Conservation (phyloP, 805 yeast genomes). For the Candida sonorensis region DNA sequence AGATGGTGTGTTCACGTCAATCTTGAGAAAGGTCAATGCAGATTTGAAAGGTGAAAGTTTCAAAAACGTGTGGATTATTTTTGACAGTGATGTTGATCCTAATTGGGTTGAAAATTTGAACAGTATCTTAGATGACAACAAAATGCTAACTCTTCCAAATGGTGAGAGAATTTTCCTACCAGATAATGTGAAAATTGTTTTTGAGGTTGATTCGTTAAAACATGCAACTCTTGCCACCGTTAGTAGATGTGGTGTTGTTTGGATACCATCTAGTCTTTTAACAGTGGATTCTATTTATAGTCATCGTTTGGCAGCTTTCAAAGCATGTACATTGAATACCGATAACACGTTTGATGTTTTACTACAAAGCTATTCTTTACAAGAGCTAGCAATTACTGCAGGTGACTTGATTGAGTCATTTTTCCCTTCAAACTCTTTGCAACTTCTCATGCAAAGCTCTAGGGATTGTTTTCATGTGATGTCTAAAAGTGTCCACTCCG, state of each 20-base stretch:
- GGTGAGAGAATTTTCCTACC: slow-evolving; percentile 81
- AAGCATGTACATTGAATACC: slow-evolving; percentile 3
- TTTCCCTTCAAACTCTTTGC: too few relatives aligned
- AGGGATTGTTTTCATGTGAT: slow-evolving; percentile 42
- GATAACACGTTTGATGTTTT: slow-evolving; percentile 11
- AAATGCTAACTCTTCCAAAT: slow-evolving; percentile 71
- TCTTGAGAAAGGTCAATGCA: slow-evolving; percentile 50
- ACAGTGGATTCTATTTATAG: slow-evolving; percentile 5
- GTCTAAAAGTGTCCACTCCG: slow-evolving; percentile 35
- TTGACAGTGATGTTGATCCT: slow-evolving; percentile 93
- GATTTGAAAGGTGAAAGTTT: slow-evolving; percentile 53
- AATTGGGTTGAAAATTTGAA: slow-evolving; percentile 88
- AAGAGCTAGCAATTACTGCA: too few relatives aligned
- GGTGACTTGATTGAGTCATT: too few relatives aligned
- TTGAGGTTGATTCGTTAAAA: slow-evolving; percentile 64
- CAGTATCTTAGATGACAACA: slow-evolving; percentile 87
- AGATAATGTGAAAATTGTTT: slow-evolving; percentile 52
- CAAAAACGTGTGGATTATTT: slow-evolving; percentile 65
- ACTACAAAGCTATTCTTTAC: too few relatives aligned
- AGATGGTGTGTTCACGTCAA: slow-evolving; percentile 75
- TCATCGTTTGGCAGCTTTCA: slow-evolving; percentile 9
- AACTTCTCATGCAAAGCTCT: too few relatives aligned
- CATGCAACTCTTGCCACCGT: slow-evolving; percentile 87
- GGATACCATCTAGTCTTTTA: slow-evolving; percentile 41
- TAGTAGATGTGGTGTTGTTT: slow-evolving; percentile 86